Evolutionary conservation across 306 rosid genomes (phyloP), one percentile per base, ranked within the genome.

Genomic region (Vigna hirtella): DNA sequence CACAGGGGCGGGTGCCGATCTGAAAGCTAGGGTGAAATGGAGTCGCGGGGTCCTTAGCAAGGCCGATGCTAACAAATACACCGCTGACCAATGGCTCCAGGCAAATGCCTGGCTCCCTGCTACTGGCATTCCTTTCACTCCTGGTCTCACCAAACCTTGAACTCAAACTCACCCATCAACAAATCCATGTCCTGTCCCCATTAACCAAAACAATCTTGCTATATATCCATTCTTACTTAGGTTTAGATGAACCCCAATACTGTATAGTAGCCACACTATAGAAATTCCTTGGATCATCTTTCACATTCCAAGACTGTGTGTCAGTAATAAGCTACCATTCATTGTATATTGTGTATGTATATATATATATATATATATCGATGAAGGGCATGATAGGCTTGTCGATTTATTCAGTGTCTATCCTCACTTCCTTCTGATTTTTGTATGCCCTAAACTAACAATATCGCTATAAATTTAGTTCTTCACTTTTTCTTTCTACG

Each of bases 21-120:
- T 72, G 1, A 4, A 50, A 1, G n/a, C 7, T 1, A 89, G 98
- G 48, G 94, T 83, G 4, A 86, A 65, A 38, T 94, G 98, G 98
- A 74, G 88, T 1, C 15, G 10, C 1, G 90, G 91, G 0, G 80
- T 61, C 14, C 89, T 90, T 8, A 65, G 1, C 16, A 88, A 83
- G 78, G 52, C 10, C 0, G 89, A 87, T 1, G 93, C 93, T 30
- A 10, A 15, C 6, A 56, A 42, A 6, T 94, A 74, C 82, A 91
- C 93, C 0, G 89, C 86, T 22, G 79, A 47, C 3, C 72, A 43
- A 10, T 86, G 82, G 83, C 18, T 88, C 1, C 63, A 52, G 58
- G 88, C 83, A 8, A 45, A 65, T 0, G 20, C 72, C 0, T 91
- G 96, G 93, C 43, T 91, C 63, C 83, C 79, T 2, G 55, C 78